Evolutionary conservation across 108 stramenopile species (phyloP).

Genomic region (Nitzschia sp.): DNA sequence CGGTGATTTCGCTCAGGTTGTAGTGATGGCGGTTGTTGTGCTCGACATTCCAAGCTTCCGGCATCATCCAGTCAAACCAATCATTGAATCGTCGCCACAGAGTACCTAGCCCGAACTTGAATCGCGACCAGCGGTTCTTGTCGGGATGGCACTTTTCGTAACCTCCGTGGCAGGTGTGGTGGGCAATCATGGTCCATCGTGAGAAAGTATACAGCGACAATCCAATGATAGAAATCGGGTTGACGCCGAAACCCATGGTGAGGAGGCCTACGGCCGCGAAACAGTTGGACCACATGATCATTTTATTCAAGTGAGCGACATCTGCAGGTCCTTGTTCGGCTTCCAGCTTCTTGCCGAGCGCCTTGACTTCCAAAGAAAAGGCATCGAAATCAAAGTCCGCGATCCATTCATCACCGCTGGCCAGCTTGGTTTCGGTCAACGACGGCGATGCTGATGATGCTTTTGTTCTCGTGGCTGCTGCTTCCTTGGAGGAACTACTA

Average conservation of each 20-base stretch:
- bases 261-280: slow-evolving; percentile 69
- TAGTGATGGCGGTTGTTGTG: slow-evolving; percentile 75
- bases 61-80: slow-evolving; percentile 86
- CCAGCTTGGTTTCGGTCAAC: slow-evolving; percentile 10
- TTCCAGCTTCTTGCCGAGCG: slow-evolving; percentile 80
- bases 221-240: slow-evolving; percentile 56
- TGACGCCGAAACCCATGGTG: slow-evolving; percentile 55
- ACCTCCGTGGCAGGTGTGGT: slow-evolving; percentile 77
- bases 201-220: slow-evolving; percentile 64
- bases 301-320: slow-evolving; percentile 90
- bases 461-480: too few species aligned
- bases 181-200: slow-evolving; percentile 78
- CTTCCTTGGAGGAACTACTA: too few species aligned
- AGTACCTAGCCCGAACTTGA: slow-evolving; percentile 64
- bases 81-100: slow-evolving; percentile 56
- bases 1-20: slow-evolving; percentile 54
- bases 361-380: slow-evolving; percentile 75
- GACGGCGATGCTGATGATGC: neutral
- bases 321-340: slow-evolving; percentile 80
- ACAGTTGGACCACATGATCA: slow-evolving; percentile 77
- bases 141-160: slow-evolving; percentile 64
- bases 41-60: slow-evolving; percentile 82
- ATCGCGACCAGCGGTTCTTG: slow-evolving; percentile 56
- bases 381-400: slow-evolving; percentile 70
- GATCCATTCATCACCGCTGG: slow-evolving; percentile 76